Percentiles rank a stretch among this genome's conserved stretches.
These are phyloP conservation scores for Phytophthora hybrid DNA, from an alignment of 352 stramenopile species.

Conservation along the genomic window DNA sequence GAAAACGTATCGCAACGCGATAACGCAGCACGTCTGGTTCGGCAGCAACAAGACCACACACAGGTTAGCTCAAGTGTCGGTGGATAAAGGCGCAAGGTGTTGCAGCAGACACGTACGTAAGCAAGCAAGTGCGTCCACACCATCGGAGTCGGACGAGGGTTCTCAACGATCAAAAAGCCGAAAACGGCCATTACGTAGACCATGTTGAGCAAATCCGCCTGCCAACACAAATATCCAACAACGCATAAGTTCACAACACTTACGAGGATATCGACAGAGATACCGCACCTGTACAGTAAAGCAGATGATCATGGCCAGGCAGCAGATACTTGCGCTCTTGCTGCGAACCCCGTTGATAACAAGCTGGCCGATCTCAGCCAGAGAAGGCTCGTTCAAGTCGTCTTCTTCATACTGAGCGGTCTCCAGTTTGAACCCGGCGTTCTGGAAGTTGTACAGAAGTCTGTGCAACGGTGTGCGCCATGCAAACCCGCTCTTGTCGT, in stretches of 20 bases:
- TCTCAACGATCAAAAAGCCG: slow-evolving; percentile 77
- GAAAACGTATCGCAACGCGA: slow-evolving; percentile 77
- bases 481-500: slow-evolving; percentile 55
- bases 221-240: background rate
- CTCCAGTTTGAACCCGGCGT: slow-evolving; percentile 77
- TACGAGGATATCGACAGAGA: background rate
- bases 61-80: background rate
- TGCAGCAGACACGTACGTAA: slow-evolving; percentile 64
- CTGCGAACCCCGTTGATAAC: slow-evolving; percentile 75
- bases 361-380: slow-evolving; percentile 66
- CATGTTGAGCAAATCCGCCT: slow-evolving; percentile 87
- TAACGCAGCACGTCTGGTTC: slow-evolving; percentile 55
- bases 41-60: background rate
- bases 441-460: slow-evolving; percentile 73
- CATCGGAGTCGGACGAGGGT: slow-evolving; percentile 64
- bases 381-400: slow-evolving; percentile 73
- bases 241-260: slow-evolving; percentile 9
- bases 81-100: background rate
- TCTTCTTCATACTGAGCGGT: slow-evolving; percentile 79
- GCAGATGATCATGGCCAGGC: slow-evolving; percentile 65
- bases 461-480: slow-evolving; percentile 79
- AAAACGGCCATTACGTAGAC: slow-evolving; percentile 79
- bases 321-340: slow-evolving; percentile 68
- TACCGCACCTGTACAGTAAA: slow-evolving; percentile 77
- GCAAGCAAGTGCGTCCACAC: slow-evolving; percentile 81